Percentiles rank a stretch among this genome's conserved stretches.
phyloP scores from a whole-genome alignment of 495 filamentous ascomycete species.

The Echria macrotheca region DNA sequence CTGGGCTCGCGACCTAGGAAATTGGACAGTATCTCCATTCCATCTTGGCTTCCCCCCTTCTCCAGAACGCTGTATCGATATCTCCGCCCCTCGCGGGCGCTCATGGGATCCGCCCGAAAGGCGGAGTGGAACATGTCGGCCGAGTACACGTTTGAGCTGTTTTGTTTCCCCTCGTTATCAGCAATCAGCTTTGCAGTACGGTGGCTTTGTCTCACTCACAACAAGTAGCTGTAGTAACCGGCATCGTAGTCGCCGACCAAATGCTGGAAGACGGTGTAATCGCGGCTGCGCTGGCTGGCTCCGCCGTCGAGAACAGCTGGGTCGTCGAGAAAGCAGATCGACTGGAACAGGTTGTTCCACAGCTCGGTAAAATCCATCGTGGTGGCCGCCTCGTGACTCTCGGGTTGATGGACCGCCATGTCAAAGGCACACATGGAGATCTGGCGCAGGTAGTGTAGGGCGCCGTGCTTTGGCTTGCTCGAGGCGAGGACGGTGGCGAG shows the following conservation, averaged over 20 bases:
- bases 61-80: conserved; percentile 52
- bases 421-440: conserved; percentile 14
- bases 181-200: not conserved
- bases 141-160: not conserved
- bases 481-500: not conserved
- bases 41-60: conserved; percentile 49
- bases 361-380: not conserved
- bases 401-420: not conserved
- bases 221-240: not conserved
- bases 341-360: not conserved
- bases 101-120: conserved; percentile 47
- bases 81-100: conserved; percentile 43
- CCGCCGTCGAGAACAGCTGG: not conserved
- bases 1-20: conserved; percentile 52
- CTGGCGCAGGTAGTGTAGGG: conserved; percentile 63
- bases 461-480: not conserved
- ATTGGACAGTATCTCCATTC: conserved; percentile 50
- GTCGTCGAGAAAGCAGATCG: not conserved
- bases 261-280: not conserved
- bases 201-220: not conserved
- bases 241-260: not conserved
- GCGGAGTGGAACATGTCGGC: not conserved
- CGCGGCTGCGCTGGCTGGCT: not conserved
- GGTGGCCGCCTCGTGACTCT: not conserved
- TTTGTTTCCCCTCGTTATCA: not conserved